Conservation (phyloP, 352 stramenopile species). For the Phytophthora idaei region DNA sequence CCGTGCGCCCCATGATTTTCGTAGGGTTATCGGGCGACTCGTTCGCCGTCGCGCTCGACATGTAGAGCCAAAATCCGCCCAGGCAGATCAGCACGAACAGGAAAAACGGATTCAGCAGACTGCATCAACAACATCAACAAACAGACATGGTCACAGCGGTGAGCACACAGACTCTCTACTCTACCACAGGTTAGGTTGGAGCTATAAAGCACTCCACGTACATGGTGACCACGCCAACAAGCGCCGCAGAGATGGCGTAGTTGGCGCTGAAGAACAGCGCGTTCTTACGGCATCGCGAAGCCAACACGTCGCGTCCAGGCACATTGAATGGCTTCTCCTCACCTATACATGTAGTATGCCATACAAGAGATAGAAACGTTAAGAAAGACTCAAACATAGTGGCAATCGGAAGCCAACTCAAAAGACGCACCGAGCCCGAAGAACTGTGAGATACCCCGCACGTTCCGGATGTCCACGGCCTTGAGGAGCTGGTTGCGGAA, state of each 20-base stretch:
- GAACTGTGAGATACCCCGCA: conserved; percentile 82
- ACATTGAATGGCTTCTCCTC: conserved; percentile 90
- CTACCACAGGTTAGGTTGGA: background rate
- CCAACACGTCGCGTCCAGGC: conserved; percentile 63
- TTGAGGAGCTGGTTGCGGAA: conserved; percentile 71
- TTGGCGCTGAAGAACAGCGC: conserved; percentile 86
- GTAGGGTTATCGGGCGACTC: conserved; percentile 78
- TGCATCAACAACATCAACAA: conserved; percentile 26
- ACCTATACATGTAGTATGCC: conserved; percentile 33
- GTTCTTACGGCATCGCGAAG: conserved; percentile 76
- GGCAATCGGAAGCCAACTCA: background rate
- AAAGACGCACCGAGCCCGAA: conserved; percentile 68
- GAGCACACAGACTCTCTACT: background rate
- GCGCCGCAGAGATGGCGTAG: conserved; percentile 77
- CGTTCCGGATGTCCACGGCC: conserved; percentile 74
- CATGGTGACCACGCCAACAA: conserved; percentile 87
- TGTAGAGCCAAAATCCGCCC: conserved; percentile 82
- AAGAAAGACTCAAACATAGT: conserved; percentile 1
- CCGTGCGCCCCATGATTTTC: conserved; percentile 69
- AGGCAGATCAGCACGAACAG: conserved; percentile 88
- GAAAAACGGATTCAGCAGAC: conserved; percentile 86
- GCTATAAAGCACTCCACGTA: conserved; percentile 26
- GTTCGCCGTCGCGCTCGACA: conserved; percentile 66
- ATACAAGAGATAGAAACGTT: conserved; percentile 4
- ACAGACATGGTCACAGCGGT: conserved; percentile 5